Base-by-base conservation (phyloP, 2,329 filamentous ascomycete species). In the Fusarium sp. region DNA sequence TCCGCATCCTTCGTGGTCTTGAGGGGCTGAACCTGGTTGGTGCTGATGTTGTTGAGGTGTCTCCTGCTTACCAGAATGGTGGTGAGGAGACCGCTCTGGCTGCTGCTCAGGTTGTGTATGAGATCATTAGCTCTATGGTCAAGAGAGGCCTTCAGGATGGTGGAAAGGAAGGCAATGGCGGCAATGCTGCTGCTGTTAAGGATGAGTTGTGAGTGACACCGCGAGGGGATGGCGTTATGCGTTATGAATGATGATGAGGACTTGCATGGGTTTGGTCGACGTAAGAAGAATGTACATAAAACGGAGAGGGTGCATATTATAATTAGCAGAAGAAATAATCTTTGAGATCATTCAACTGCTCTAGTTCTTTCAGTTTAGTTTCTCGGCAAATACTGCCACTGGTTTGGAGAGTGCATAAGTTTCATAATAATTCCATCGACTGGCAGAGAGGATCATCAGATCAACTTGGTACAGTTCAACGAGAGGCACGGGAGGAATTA, bases 21-120 rank as follows among this genome's bases (percentile, higher is more conserved):
- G 95, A 97, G 83, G 89, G 86, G 0, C 81, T 97, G 80, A 97
- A 97, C 79, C 84, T 97, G 8, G 93, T 97, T 7, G 95, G 94
- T 3, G 95, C 94, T 1, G 95, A 97, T 82, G 89, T 97, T 54
- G 95, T 98, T 10, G 95, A 97, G 85, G 79, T 94, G 14, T 90
- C 92, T 47, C 95, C 95, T 0, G 92, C 92, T 18, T 97, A 97
- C 79, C 94, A 97, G 85, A 91, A 92, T 16, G 85, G 85, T 12
- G 93, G 91, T 3, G 95, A 97, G 84, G 91, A 91, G 78, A 97
- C 94, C 42, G 93, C 93, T 18, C 82, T 97, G 72, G 94, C 93
- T 22, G 95, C 90, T 5, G 94, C 94, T 44, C 94, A 97, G 86
- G 89, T 97, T 42, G 93, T 90, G 2, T 97, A 92, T 80, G 95